These are phyloP conservation scores for Lodderomyces oxycetoniae DNA, from an alignment of 1,139 yeast genomes.

Conservation along the genomic window DNA sequence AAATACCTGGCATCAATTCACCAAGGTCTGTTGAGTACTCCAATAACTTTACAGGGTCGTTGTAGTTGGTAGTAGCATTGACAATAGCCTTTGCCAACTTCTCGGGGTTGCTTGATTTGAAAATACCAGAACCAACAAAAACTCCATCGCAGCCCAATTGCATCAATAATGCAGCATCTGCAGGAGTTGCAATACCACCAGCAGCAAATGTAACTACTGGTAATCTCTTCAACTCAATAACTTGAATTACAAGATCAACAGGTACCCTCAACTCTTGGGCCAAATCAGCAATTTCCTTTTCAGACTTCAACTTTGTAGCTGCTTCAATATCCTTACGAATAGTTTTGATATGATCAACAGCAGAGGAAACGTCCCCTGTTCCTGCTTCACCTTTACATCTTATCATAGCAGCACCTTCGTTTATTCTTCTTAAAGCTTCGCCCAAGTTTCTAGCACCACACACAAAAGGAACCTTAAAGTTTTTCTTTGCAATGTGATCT, in stretches of 20 bases:
- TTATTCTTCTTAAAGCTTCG: conserved; percentile 75
- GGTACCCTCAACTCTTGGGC: conserved; percentile 66
- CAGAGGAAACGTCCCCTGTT: conserved; percentile 83
- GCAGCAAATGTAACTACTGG: conserved; percentile 90
- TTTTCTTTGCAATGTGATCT: conserved; percentile 58
- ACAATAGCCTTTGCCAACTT: conserved; percentile 77
- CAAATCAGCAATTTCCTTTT: conserved; percentile 39
- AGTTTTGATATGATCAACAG: conserved; percentile 69
- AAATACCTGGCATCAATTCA: conserved; percentile 68
- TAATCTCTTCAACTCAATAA: conserved; percentile 56
- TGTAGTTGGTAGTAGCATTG: conserved; percentile 71
- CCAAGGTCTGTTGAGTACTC: conserved; percentile 76
- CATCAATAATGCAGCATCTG: conserved; percentile 87
- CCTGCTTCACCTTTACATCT: conserved; percentile 90
- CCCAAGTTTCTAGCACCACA: conserved; percentile 86
- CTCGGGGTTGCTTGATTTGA: conserved; percentile 71
- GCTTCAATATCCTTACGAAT: conserved; percentile 54
- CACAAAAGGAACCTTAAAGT: conserved; percentile 73
- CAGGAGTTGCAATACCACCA: conserved; percentile 88
- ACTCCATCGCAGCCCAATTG: conserved; percentile 91
- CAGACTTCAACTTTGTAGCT: conserved; percentile 39
- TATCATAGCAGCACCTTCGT: conserved; percentile 87
- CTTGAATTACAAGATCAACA: conserved; percentile 45
- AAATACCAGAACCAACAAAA: conserved; percentile 87
- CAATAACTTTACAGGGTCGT: conserved; percentile 60